Evolutionary conservation across 2,329 filamentous ascomycete genomes (phyloP).

Genomic region (Fusarium sp.): DNA sequence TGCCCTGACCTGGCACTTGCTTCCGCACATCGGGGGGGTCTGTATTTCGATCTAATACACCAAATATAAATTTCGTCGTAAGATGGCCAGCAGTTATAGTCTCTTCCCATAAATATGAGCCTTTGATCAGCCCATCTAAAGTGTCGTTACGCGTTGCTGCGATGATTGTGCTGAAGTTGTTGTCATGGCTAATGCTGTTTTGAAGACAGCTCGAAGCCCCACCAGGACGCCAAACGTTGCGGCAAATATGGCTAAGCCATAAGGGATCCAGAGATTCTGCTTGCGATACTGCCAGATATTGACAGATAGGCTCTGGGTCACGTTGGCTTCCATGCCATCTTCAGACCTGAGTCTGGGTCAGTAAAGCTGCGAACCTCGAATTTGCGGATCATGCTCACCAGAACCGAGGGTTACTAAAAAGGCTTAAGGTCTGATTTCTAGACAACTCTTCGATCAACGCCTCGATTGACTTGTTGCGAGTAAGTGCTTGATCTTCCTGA

Average conservation of each 20-base stretch:
- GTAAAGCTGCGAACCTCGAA: background rate
- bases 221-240: background rate
- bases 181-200: background rate
- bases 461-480: background rate
- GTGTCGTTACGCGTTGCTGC: background rate
- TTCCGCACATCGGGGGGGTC: too few species aligned
- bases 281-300: background rate
- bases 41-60: background rate
- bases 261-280: background rate
- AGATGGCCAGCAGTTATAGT: background rate
- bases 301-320: background rate
- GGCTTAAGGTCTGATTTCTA: conserved; percentile 2
- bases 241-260: background rate
- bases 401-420: background rate
- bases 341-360: background rate
- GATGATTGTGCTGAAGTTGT: background rate
- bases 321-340: background rate
- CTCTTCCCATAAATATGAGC: background rate
- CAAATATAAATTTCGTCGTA: background rate
- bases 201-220: background rate
- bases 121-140: background rate
- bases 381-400: background rate
- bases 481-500: background rate
- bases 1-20: too few species aligned
- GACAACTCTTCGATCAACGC: background rate